Conservation (phyloP, 1,139 yeast species). For the Debaryomyces sp. region DNA sequence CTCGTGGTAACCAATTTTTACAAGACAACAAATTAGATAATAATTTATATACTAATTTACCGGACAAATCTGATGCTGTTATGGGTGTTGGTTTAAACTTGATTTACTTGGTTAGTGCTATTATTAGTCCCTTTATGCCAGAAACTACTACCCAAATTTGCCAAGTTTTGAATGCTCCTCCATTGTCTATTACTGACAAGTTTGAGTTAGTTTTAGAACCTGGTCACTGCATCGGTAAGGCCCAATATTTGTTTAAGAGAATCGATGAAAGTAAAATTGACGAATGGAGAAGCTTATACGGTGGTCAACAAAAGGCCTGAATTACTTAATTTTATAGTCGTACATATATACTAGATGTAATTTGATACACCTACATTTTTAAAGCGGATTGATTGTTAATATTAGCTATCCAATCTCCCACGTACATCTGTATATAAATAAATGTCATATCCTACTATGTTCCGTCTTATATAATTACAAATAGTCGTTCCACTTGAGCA, state of each 20-base stretch:
- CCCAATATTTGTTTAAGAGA: conserved; percentile 87
- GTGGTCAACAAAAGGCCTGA: conserved; percentile 59
- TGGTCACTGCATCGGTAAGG: conserved; percentile 89
- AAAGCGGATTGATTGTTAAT: background rate
- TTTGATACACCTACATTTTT: background rate
- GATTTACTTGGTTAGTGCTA: conserved; percentile 77
- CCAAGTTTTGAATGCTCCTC: conserved; percentile 82
- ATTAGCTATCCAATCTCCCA: background rate
- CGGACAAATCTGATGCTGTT: conserved; percentile 87
- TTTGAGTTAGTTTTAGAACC: conserved; percentile 69
- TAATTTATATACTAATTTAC: conserved; percentile 71
- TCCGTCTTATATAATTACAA: too few relatives aligned
- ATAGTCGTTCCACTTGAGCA: background rate
- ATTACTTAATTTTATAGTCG: background rate
- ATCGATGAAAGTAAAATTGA: conserved; percentile 89
- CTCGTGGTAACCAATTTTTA: conserved; percentile 91
- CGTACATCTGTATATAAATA: background rate
- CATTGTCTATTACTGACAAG: conserved; percentile 72
- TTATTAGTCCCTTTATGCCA: conserved; percentile 90
- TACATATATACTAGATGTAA: background rate
- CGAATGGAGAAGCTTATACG: conserved; percentile 84
- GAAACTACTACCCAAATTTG: conserved; percentile 70
- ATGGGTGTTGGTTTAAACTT: conserved; percentile 90
- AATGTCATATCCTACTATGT: background rate
- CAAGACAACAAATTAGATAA: conserved; percentile 96